These are phyloP conservation scores for Yamadazyma scolyti DNA, from an alignment of 805 yeast species.

Conservation along the genomic window DNA sequence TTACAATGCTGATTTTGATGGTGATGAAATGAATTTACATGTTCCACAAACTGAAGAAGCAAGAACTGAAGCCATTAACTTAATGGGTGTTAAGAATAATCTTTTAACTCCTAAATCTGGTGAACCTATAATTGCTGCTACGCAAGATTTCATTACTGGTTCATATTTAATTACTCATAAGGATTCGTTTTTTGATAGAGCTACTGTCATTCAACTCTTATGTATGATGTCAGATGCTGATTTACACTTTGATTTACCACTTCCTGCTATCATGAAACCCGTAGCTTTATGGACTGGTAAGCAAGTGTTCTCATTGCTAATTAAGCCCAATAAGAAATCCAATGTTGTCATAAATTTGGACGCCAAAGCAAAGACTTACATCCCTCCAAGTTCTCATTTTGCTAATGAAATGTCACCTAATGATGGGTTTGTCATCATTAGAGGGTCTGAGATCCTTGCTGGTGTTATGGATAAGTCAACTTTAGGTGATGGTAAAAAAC, in stretches of 20 bases:
- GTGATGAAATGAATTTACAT: slow-evolving; percentile 98
- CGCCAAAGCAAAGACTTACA: slow-evolving; percentile 88
- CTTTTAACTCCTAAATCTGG: slow-evolving; percentile 95
- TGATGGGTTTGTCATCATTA: slow-evolving; percentile 88
- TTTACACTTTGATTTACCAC: slow-evolving; percentile 86
- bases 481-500: slow-evolving; percentile 97
- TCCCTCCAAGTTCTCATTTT: slow-evolving; percentile 65
- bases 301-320: slow-evolving; percentile 85
- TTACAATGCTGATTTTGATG: slow-evolving; percentile 98
- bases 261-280: slow-evolving; percentile 92
- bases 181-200: slow-evolving; percentile 89
- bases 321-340: slow-evolving; percentile 72
- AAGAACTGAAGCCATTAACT: slow-evolving; percentile 94
- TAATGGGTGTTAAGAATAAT: slow-evolving; percentile 97
- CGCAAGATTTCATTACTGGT: slow-evolving; percentile 98
- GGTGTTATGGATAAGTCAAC: slow-evolving; percentile 98
- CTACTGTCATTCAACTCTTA: slow-evolving; percentile 73
- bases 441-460: slow-evolving; percentile 83
- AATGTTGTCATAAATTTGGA: slow-evolving; percentile 87
- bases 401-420: slow-evolving; percentile 97
- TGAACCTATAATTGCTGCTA: slow-evolving; percentile 98
- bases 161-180: slow-evolving; percentile 89
- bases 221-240: slow-evolving; percentile 96
- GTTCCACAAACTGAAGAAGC: slow-evolving; percentile 99
- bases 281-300: slow-evolving; percentile 94